Evolutionary conservation across 768 basidiomycete genomes (phyloP), one percentile per base, ranked within the genome.

Genomic region (Mrakia gelida): DNA sequence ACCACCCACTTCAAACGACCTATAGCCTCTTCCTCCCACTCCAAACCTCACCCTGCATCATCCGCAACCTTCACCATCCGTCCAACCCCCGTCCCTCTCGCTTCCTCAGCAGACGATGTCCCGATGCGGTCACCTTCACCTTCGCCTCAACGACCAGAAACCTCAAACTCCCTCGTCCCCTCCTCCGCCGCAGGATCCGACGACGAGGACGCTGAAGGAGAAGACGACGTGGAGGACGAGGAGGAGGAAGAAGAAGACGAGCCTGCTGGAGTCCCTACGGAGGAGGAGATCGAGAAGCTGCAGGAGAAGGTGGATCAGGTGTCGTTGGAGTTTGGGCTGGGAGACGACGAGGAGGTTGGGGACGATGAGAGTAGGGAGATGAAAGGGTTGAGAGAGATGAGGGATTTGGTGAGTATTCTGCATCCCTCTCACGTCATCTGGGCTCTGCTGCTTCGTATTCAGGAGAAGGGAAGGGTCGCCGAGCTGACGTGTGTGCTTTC

Each of bases 301-400:
- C 62, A 73, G 63, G 77, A 52, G 23, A 67, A 65, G 32, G 43
- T 78, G 15, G 28, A 34, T 8, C 62, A 73, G 45, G 15, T 78
- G 30, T 73, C 62, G n/a, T 30, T 73, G 23, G 77, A 78, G 49
- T 78, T n/a, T 54, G 77, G 77, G 7, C 65, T 78, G 16, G 76
- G 59, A 13, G 77, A 73, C 1, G 76, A 77, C 21, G 77, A 73
- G 11, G 77, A 78, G 62, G 71, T 73, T 32, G 77, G 77, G 5
- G 77, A 78, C 49, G 77, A 78, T 30, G 77, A 78, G 34, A 59
- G 43, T 49, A 62, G 45, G 26, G 77, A 78, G 49, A 78, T 78
- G 77, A 30, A 34, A 23, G 77, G 71, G 13, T n/a, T 78, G 30
- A 72, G 77, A 9, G 63, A 67, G 26, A 62, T 78, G 30, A 73